Evolutionary conservation across 2,329 filamentous ascomycete species (phyloP).

Genomic region (Didymella segeticola): DNA sequence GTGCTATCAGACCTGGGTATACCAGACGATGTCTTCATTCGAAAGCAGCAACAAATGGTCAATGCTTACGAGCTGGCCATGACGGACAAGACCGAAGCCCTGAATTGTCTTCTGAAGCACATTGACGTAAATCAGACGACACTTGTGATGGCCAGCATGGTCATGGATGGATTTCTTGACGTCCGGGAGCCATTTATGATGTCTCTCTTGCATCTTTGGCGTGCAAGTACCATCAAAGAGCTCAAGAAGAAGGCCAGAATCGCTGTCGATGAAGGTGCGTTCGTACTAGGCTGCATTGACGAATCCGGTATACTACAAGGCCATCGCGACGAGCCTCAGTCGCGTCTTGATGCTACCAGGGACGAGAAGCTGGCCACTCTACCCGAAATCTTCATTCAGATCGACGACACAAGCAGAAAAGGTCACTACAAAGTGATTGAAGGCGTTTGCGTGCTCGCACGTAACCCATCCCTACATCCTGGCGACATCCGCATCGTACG

Average conservation of each 20-base stretch:
- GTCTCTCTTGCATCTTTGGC: slow-evolving; percentile 82
- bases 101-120: slow-evolving; percentile 72
- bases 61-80: slow-evolving; percentile 73
- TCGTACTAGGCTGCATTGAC: slow-evolving; percentile 86
- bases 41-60: slow-evolving; percentile 73
- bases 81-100: slow-evolving; percentile 67
- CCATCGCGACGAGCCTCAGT: slow-evolving; percentile 63
- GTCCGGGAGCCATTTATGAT: slow-evolving; percentile 79
- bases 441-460: slow-evolving; percentile 81
- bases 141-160: slow-evolving; percentile 74
- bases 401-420: slow-evolving; percentile 65
- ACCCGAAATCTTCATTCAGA: slow-evolving; percentile 89
- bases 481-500: slow-evolving; percentile 89
- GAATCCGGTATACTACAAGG: slow-evolving; percentile 80
- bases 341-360: slow-evolving; percentile 53
- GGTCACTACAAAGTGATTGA: slow-evolving; percentile 69
- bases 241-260: slow-evolving; percentile 94
- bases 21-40: slow-evolving; percentile 67
- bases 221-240: slow-evolving; percentile 85
- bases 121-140: slow-evolving; percentile 88
- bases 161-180: slow-evolving; percentile 79
- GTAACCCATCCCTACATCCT: slow-evolving; percentile 92
- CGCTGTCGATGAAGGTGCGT: slow-evolving; percentile 80
- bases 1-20: slow-evolving; percentile 84
- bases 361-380: slow-evolving; percentile 54